phyloP scores from a whole-genome alignment of 2,329 filamentous ascomycete species.

The Penicillium sp. region DNA sequence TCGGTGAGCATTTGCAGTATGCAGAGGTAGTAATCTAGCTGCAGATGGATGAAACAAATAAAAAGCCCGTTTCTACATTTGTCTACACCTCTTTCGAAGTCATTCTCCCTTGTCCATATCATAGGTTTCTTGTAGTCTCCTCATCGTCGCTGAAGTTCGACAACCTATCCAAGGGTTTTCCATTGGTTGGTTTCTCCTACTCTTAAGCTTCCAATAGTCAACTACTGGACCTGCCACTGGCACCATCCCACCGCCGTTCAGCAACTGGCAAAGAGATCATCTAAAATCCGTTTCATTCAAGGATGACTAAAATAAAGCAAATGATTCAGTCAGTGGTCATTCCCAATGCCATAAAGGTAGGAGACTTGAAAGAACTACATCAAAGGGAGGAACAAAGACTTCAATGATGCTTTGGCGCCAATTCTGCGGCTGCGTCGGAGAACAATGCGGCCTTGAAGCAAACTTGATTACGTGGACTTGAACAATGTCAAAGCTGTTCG shows the following conservation, averaged over 20 bases:
- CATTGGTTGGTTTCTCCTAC: not conserved
- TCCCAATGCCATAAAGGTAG: not conserved
- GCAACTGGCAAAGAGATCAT: not conserved
- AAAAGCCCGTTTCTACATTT: not conserved
- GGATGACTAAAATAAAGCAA: not conserved
- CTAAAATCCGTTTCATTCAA: too few species aligned
- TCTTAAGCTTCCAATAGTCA: not conserved
- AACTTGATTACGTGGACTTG: not conserved
- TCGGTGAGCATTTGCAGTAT: slow-evolving; percentile 17
- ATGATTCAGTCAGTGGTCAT: too few species aligned
- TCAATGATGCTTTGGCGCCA: too few species aligned
- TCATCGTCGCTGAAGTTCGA: too few species aligned
- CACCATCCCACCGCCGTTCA: not conserved
- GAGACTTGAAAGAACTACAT: not conserved
- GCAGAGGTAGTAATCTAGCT: not conserved
- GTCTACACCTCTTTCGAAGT: too few species aligned
- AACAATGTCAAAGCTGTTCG: not conserved
- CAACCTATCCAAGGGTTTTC: too few species aligned
- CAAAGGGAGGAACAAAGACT: not conserved
- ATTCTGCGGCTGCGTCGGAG: not conserved
- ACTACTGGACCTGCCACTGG: not conserved
- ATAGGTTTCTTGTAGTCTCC: too few species aligned
- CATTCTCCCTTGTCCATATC: too few species aligned
- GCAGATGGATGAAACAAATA: not conserved
- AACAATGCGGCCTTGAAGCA: not conserved